Evolutionary conservation across 2,329 filamentous ascomycete genomes (phyloP).

Genomic region (Alternaria incomplexa): DNA sequence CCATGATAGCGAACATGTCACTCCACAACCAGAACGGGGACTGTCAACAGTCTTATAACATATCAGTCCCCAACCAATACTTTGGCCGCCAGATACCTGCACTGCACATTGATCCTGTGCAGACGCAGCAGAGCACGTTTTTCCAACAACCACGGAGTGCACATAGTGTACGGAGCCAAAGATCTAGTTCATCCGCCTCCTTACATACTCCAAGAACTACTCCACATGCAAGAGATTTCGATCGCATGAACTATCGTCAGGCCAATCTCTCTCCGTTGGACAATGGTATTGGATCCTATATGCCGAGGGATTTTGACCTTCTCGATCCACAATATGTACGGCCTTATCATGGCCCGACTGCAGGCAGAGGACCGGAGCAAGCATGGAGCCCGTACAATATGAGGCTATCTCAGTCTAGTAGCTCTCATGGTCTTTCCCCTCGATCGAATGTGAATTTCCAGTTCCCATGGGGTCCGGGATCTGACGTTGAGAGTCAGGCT

Average conservation of each 20-base stretch:
- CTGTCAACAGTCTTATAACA: slow-evolving; percentile 22
- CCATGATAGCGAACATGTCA: slow-evolving; percentile 33
- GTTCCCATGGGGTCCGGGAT: slow-evolving; percentile 23
- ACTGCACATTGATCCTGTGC: slow-evolving; percentile 9
- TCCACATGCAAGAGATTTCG: slow-evolving; percentile 7
- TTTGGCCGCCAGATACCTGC: slow-evolving; percentile 13
- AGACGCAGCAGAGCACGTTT: slow-evolving; percentile 26
- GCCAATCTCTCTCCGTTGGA: slow-evolving; percentile 4
- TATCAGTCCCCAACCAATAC: slow-evolving; percentile 5
- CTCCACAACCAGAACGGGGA: slow-evolving; percentile 27
- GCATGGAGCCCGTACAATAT: slow-evolving; percentile 37
- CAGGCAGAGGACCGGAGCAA: slow-evolving; percentile 24
- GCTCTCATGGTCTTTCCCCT: slow-evolving; percentile 2
- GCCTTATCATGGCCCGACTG: slow-evolving; percentile 13
- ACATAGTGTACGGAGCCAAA: slow-evolving; percentile 11
- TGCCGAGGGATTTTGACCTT: slow-evolving; percentile 13
- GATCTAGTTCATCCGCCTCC: slow-evolving; percentile 26
- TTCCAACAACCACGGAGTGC: slow-evolving; percentile 14
- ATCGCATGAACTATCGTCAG: slow-evolving; percentile 11
- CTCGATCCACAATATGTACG: slow-evolving; percentile 18
- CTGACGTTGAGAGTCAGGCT: slow-evolving; percentile 30
- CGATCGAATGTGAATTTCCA: slow-evolving; percentile 21
- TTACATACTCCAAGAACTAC: slow-evolving; percentile 16
- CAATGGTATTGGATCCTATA: slow-evolving; percentile 9
- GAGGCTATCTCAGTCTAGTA: slow-evolving; percentile 14